Conservation (phyloP, 202 grass and related monocot species). For the Schoenoplectus tabernaemontani region DNA sequence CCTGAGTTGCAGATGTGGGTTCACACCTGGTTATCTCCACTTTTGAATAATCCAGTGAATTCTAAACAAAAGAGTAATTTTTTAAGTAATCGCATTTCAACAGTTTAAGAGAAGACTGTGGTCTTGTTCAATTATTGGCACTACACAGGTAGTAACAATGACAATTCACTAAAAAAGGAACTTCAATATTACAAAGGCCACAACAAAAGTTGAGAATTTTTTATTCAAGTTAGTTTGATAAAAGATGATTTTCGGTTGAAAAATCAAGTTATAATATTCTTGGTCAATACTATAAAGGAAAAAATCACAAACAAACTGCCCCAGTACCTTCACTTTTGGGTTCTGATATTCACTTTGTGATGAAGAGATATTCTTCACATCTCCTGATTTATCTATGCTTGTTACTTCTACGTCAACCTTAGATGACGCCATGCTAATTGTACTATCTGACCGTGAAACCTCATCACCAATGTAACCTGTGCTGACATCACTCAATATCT, state of each 20-base stretch:
- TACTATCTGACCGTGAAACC: slow-evolving; percentile 48
- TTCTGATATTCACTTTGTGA: neutral
- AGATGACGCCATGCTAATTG: slow-evolving; percentile 35
- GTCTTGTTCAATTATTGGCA: neutral
- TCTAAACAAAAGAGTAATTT: slow-evolving; percentile 45
- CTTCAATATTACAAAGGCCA: neutral
- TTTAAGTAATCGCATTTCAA: neutral
- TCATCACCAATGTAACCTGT: slow-evolving; percentile 43
- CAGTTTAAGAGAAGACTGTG: neutral
- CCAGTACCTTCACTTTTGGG: slow-evolving; percentile 18
- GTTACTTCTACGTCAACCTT: slow-evolving; percentile 54
- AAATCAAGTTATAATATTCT: neutral
- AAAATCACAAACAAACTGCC: neutral
- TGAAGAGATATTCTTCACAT: slow-evolving; percentile 26
- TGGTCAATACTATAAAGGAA: neutral
- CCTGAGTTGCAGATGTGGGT: slow-evolving; percentile 25
- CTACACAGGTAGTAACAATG: neutral
- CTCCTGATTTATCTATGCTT: slow-evolving; percentile 49
- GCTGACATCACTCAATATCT: slow-evolving; percentile 43
- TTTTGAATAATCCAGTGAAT: slow-evolving; percentile 52
- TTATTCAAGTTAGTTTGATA: neutral
- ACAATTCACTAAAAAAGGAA: neutral
- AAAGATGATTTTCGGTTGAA: neutral
- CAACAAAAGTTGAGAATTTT: neutral
- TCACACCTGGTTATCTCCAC: slow-evolving; percentile 40